Percentiles rank a stretch among this genome's conserved stretches.
Evolutionary conservation across 2,329 filamentous ascomycete genomes (phyloP).

Genomic region (Pseudogymnoascus sp.): DNA sequence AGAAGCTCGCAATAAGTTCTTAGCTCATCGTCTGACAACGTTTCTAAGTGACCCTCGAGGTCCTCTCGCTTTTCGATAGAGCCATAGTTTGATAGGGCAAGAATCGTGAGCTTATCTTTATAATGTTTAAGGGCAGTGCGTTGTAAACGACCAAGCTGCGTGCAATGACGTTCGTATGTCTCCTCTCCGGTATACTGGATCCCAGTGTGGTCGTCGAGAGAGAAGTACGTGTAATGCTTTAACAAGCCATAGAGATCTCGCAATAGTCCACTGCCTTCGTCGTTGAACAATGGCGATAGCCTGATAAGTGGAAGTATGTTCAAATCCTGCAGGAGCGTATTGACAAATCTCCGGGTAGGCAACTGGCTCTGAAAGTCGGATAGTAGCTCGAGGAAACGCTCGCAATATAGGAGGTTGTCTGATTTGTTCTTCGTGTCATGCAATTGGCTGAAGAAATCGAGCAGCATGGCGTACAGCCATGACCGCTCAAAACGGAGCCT

Average conservation of each 20-base stretch:
- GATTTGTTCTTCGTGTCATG: conserved; percentile 48
- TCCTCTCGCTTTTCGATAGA: conserved; percentile 77
- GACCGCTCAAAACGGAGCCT: conserved; percentile 83
- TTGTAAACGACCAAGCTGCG: conserved; percentile 70
- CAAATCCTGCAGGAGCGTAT: conserved; percentile 77
- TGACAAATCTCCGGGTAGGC: conserved; percentile 88
- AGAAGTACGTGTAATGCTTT: conserved; percentile 79
- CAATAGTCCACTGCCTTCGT: conserved; percentile 67
- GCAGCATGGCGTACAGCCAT: conserved; percentile 80
- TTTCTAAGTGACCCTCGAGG: conserved; percentile 65
- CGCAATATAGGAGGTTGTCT: conserved; percentile 74
- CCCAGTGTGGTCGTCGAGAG: conserved; percentile 86
- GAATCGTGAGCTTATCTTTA: conserved; percentile 81
- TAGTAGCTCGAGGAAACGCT: conserved; percentile 87
- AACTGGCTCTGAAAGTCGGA: conserved; percentile 88
- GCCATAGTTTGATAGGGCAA: conserved; percentile 87
- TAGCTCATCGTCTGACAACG: conserved; percentile 69
- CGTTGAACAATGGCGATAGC: conserved; percentile 70
- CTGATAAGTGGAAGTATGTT: conserved; percentile 72
- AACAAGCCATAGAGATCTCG: conserved; percentile 76
- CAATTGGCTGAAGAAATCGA: conserved; percentile 73
- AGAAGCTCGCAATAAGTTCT: conserved; percentile 60
- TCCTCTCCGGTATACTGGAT: conserved; percentile 64
- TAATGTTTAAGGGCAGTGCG: conserved; percentile 72
- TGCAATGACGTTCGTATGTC: conserved; percentile 74